These are phyloP conservation scores for Pseudozyma pruni DNA, from an alignment of 1,284 basidiomycete species.

Conservation along the genomic window DNA sequence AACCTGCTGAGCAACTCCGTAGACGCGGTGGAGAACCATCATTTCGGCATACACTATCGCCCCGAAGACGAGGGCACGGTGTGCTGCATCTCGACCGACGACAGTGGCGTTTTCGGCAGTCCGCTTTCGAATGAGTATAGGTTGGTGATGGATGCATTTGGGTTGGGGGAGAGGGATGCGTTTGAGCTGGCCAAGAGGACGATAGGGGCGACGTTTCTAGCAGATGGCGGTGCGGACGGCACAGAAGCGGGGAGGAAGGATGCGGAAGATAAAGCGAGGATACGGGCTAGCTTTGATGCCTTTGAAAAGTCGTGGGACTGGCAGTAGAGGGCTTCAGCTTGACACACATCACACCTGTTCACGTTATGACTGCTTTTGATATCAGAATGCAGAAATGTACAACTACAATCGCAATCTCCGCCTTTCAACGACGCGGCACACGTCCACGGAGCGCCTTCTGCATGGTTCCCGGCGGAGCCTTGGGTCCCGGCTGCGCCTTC, in stretches of 20 bases:
- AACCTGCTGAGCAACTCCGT: constrained; percentile 44
- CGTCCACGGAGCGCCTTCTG: constrained; percentile 61
- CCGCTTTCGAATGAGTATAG: constrained; percentile 40
- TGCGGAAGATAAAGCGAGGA: not conserved
- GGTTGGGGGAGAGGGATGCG: constrained; percentile 7
- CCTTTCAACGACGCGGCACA: constrained; percentile 38
- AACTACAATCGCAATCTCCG: not conserved
- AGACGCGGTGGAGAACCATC: constrained; percentile 9
- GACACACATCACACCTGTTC: no score
- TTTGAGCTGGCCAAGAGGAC: constrained; percentile 13
- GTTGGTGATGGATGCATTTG: constrained; percentile 35
- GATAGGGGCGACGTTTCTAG: constrained; percentile 11
- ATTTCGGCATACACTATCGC: constrained; percentile 22
- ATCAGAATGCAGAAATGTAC: not conserved
- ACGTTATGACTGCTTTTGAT: not conserved
- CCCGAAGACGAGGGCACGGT: not conserved
- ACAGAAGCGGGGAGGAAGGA: not conserved
- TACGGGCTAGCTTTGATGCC: not conserved
- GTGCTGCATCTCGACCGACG: constrained; percentile 48
- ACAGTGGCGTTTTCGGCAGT: constrained; percentile 46
- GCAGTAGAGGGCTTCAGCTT: constrained; percentile 5
- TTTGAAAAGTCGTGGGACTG: constrained; percentile 11
- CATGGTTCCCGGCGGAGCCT: constrained; percentile 62
- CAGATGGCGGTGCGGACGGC: not conserved
- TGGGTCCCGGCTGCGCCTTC: constrained; percentile 55